Conservation (phyloP, 345 rosid species). For the Lepidium africanum region DNA sequence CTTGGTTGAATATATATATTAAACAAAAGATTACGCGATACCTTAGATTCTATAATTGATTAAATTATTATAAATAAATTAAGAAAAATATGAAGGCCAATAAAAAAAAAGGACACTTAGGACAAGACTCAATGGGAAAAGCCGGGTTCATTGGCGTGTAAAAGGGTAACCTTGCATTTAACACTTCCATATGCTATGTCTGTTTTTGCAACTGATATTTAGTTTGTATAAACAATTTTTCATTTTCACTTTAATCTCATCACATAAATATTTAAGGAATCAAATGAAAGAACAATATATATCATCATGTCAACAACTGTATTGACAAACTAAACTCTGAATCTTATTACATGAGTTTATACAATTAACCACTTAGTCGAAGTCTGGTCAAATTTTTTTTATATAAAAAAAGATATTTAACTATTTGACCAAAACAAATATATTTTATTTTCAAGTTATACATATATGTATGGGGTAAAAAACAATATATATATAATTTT, state of each 20-base stretch:
- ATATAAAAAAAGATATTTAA: too few relatives aligned
- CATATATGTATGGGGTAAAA: too few relatives aligned
- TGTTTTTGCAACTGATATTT: not conserved
- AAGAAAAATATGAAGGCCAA: not conserved
- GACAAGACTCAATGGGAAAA: conserved; percentile 25
- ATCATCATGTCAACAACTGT: too few relatives aligned
- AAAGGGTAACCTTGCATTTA: conserved; percentile 31
- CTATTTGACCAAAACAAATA: too few relatives aligned
- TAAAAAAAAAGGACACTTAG: not conserved
- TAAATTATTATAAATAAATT: not conserved
- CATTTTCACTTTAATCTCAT: not conserved
- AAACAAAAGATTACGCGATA: not conserved
- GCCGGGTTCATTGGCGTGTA: conserved; percentile 69
- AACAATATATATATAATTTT: too few relatives aligned
- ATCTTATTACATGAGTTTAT: too few relatives aligned
- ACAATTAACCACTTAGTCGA: too few relatives aligned
- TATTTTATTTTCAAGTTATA: too few relatives aligned
- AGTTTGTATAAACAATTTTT: not conserved
- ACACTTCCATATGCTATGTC: conserved; percentile 28
- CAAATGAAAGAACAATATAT: not conserved
- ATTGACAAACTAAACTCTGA: too few relatives aligned
- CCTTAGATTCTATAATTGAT: not conserved
- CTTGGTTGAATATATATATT: not conserved
- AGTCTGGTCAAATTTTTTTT: too few relatives aligned
- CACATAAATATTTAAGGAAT: too few relatives aligned